Percentiles rank a stretch among this genome's conserved stretches.
Conservation (phyloP, 2,329 filamentous ascomycete species). For the Leptoxyphium fumago region DNA sequence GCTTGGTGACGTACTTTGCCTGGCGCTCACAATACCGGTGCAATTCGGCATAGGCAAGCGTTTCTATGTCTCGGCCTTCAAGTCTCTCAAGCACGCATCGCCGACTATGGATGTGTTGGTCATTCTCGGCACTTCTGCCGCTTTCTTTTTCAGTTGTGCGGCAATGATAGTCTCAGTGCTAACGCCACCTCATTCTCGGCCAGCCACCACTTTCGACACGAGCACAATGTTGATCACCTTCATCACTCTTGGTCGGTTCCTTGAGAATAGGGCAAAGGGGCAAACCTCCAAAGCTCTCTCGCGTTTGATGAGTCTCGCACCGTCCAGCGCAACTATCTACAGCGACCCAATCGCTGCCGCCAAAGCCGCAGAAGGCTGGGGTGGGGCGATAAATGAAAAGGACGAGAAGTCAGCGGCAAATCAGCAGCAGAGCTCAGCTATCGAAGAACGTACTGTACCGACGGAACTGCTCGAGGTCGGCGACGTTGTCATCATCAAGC, state of each 20-base stretch:
- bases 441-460: conserved; percentile 75
- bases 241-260: conserved; percentile 74
- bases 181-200: conserved; percentile 60
- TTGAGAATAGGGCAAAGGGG: conserved; percentile 91
- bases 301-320: conserved; percentile 84
- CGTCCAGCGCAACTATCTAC: conserved; percentile 95
- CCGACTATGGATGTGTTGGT: conserved; percentile 98
- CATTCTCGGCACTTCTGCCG: conserved; percentile 81
- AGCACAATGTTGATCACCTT: conserved; percentile 98
- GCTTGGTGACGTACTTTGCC: conserved; percentile 73
- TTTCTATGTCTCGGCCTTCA: conserved; percentile 88
- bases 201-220: conserved; percentile 87
- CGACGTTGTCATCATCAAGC: conserved; percentile 82
- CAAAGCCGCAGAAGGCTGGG: conserved; percentile 74
- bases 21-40: conserved; percentile 75
- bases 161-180: conserved; percentile 73
- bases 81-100: conserved; percentile 75
- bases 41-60: conserved; percentile 93
- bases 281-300: conserved; percentile 92
- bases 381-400: conserved; percentile 31
- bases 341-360: conserved; percentile 84
- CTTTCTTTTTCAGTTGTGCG: conserved; percentile 87
- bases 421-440: conserved; percentile 40
- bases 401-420: conserved; percentile 22
- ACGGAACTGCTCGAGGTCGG: conserved; percentile 90